These are phyloP conservation scores for Hyphodiscus sp. DNA, from an alignment of 2,329 filamentous ascomycete species.

Conservation along the genomic window DNA sequence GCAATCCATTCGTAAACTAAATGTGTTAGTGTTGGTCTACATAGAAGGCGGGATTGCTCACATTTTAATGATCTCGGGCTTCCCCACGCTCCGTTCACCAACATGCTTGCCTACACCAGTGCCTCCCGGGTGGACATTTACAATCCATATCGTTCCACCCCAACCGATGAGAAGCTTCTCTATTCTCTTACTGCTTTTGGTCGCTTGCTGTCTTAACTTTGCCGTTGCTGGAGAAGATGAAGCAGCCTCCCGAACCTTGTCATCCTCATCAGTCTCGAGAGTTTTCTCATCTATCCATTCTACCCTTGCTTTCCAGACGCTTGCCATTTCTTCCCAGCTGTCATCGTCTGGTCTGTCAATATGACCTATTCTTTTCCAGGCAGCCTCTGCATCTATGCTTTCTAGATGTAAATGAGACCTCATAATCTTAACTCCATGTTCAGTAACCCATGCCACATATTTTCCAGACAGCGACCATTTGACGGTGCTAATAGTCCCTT, in stretches of 20 bases:
- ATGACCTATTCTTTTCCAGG: conserved; percentile 93
- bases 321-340: conserved; percentile 93
- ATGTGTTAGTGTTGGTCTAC: conserved; percentile 24
- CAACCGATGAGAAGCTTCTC: conserved; percentile 90
- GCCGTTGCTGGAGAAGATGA: conserved; percentile 39
- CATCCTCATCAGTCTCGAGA: conserved; percentile 66
- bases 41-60: conserved; percentile 42
- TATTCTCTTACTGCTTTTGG: conserved; percentile 41
- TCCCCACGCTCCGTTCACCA: conserved; percentile 66
- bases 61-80: conserved; percentile 89
- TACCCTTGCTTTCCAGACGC: conserved; percentile 84
- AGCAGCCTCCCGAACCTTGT: conserved; percentile 27
- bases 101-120: conserved; percentile 58
- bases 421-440: conserved; percentile 98
- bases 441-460: conserved; percentile 92
- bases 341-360: conserved; percentile 81
- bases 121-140: conserved; percentile 79
- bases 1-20: conserved; percentile 87
- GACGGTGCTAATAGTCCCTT: conserved; percentile 84
- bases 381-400: conserved; percentile 66
- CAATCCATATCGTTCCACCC: conserved; percentile 94
- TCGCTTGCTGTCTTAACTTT: conserved; percentile 43
- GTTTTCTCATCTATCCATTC: conserved; percentile 89
- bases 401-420: conserved; percentile 79
- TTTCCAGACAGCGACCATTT: conserved; percentile 92